These are phyloP conservation scores for Acorus calamus DNA, from an alignment of 106 monocot species.

Conservation along the genomic window DNA sequence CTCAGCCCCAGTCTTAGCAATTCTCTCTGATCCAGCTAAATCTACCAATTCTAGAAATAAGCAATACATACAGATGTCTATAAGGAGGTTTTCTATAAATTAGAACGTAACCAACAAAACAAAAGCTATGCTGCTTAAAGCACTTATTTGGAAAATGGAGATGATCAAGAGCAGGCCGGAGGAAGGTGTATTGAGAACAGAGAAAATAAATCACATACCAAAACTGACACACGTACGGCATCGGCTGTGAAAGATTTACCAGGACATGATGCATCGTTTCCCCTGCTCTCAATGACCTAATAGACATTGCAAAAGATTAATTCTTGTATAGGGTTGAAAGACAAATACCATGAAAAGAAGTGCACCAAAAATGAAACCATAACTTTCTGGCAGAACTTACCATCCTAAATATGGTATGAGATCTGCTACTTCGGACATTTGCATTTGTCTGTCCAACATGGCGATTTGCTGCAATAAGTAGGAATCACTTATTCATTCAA, in stretches of 20 bases:
- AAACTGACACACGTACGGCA: conserved; percentile 83
- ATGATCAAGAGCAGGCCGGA: no score
- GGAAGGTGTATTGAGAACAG: no score
- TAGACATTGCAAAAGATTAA: not conserved
- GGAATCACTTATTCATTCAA: not conserved
- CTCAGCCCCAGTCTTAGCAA: conserved; percentile 89
- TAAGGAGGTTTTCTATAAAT: not conserved
- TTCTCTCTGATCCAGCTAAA: conserved; percentile 89
- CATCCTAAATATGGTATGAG: conserved; percentile 97
- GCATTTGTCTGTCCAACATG: conserved; percentile 97
- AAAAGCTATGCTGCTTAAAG: no score
- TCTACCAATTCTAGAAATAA: conserved; percentile 77
- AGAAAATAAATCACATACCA: conserved; percentile 39
- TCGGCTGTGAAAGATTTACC: conserved; percentile 38
- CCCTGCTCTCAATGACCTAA: conserved; percentile 94
- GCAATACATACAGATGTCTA: not conserved
- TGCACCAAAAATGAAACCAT: not conserved
- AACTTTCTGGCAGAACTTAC: conserved; percentile 18
- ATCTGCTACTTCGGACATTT: conserved; percentile 87
- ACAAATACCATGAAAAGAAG: conserved; percentile 2
- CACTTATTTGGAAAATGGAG: no score
- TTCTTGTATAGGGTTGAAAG: not conserved
- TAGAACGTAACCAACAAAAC: not conserved
- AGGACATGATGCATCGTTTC: conserved; percentile 29
- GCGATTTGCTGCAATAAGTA: conserved; percentile 53